Evolutionary conservation across 2,329 filamentous ascomycete species (phyloP).

Genomic region (Xylariaceae sp.): DNA sequence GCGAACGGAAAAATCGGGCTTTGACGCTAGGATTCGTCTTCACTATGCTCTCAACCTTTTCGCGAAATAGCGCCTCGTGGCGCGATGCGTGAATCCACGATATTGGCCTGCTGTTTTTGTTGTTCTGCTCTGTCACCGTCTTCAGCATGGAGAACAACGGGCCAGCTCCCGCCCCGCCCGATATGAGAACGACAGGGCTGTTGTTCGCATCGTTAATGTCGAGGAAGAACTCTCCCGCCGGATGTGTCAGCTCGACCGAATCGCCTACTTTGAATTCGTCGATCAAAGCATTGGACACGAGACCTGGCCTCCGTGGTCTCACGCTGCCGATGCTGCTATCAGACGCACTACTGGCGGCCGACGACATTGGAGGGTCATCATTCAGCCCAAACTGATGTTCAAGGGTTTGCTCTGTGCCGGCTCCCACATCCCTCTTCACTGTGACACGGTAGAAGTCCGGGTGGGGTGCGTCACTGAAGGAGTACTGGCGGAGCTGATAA

Average conservation of each 20-base stretch:
- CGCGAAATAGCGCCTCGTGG: slow-evolving; percentile 46
- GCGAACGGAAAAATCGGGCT: slow-evolving; percentile 46
- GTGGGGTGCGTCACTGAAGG: slow-evolving; percentile 59
- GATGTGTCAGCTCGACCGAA: slow-evolving; percentile 59
- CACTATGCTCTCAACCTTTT: slow-evolving; percentile 43
- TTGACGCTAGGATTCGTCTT: slow-evolving; percentile 32
- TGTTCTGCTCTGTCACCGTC: slow-evolving; percentile 42
- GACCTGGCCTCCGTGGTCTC: slow-evolving; percentile 42
- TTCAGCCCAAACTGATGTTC: slow-evolving; percentile 12
- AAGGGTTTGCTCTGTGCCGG: slow-evolving; percentile 31
- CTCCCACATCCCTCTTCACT: slow-evolving; percentile 60
- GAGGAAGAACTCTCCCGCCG: slow-evolving; percentile 56
- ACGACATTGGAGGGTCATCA: slow-evolving; percentile 25
- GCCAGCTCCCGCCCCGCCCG: slow-evolving; percentile 55
- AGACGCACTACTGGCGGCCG: slow-evolving; percentile 28
- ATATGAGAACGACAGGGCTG: slow-evolving; percentile 54
- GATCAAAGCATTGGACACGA: slow-evolving; percentile 66
- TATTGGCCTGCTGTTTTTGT: slow-evolving; percentile 44
- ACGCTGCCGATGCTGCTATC: slow-evolving; percentile 29
- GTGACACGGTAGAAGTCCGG: slow-evolving; percentile 63
- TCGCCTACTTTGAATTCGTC: slow-evolving; percentile 57
- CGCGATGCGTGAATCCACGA: slow-evolving; percentile 57
- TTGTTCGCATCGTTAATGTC: slow-evolving; percentile 37
- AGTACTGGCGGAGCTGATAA: slow-evolving; percentile 66
- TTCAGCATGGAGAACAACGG: slow-evolving; percentile 58